phyloP scores from a whole-genome alignment of 140 eudicot species.

The Cichorium intybus region DNA sequence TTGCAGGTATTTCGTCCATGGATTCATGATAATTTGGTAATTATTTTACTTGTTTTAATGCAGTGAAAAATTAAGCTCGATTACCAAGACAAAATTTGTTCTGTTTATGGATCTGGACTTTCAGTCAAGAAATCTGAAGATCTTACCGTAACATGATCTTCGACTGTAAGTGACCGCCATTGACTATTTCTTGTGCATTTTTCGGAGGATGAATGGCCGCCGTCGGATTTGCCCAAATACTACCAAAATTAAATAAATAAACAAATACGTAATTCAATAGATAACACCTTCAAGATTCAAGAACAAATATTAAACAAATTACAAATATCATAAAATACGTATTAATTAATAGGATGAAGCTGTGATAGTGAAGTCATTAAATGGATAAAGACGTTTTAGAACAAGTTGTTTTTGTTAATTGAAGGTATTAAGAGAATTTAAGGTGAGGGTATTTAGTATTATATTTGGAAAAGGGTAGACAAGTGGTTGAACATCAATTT shows the following conservation, averaged over 20 bases:
- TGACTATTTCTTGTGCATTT: constrained; percentile 2
- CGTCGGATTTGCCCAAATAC: background rate
- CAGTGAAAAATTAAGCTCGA: background rate
- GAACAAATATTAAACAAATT: background rate
- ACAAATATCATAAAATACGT: background rate
- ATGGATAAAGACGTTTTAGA: background rate
- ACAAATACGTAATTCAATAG: background rate
- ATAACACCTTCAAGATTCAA: background rate
- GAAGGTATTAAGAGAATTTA: background rate
- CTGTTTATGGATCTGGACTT: background rate
- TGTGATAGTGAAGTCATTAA: background rate
- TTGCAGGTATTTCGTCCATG: background rate
- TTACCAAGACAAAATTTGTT: background rate
- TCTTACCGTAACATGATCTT: background rate
- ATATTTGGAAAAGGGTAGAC: background rate
- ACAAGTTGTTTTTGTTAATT: background rate
- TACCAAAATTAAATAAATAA: background rate
- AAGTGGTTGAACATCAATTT: background rate
- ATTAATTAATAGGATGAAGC: background rate
- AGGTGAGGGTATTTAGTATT: background rate
- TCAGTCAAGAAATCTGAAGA: constrained; percentile 1
- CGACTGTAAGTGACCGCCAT: constrained; percentile 5
- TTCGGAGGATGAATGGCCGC: background rate
- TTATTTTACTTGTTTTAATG: no score
- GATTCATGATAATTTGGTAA: no score